Evolutionary conservation across 768 basidiomycete species (phyloP), one percentile per base, ranked within the genome.

Genomic region (Tylopilus vinaceipallidus): DNA sequence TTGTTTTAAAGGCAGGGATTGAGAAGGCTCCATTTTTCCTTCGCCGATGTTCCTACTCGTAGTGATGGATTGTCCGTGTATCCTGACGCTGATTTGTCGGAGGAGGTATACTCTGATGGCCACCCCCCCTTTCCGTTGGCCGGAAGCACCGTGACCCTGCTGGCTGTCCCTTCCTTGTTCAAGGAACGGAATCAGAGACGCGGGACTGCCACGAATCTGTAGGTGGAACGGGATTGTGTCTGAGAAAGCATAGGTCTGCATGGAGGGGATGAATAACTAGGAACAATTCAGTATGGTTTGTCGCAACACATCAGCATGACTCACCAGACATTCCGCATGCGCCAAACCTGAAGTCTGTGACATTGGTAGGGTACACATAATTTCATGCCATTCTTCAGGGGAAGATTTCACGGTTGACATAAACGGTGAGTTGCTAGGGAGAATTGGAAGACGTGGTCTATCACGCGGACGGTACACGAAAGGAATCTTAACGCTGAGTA

Each of bases 341-440:
- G 68, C 61, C 17, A 75, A 43, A 10, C 57, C 51, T 2, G 73
- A 68, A 6, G 58, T 56, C 17, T 60, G 53, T 16, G 72, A 68
- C 24, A 71, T 70, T 37, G 72, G 64, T 57, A 85, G 60, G n/a
- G 62, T 61, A 24, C 74, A 72, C 12, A 70, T 65, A 59, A 74
- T 61, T 77, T 84, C 59, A 66, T 72, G 66, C 82, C 83, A 88
- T 60, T 87, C 86, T 59, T 85, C 85, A 8, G 86, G 84, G 4
- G 75, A 70, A 0, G 73, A 69, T 61, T 86, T 86, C 47, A 88
- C 63, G 3, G 78, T 76, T 0, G 78, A 76, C 52, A 83, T 73
- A 59, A 87, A 82, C 22, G 74, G 66, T 1, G 74, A 68, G 12
- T 67, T 67, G 4, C 51, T 57, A 1, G 73, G 63, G 12, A 80